These are phyloP conservation scores for Cymodocea nodosa DNA, from an alignment of 116 monocot species.

Conservation along the genomic window DNA sequence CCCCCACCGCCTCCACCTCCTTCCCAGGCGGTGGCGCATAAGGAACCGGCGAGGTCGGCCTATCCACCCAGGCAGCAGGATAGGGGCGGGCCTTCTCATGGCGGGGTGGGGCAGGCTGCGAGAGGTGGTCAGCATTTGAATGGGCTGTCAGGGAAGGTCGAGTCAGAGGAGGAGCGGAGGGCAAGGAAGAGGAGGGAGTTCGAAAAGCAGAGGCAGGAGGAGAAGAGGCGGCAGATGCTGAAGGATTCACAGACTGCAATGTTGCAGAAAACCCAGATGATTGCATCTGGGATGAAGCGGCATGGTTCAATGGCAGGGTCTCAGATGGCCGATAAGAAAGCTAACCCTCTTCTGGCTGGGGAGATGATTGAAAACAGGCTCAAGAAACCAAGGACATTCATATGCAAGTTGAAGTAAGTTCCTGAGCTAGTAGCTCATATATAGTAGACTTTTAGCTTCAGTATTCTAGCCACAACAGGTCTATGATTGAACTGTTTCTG, in stretches of 20 bases:
- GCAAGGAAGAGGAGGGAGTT: constrained; percentile 64
- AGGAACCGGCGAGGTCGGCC: constrained; percentile 7
- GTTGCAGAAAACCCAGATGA: constrained; percentile 54
- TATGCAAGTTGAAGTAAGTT: constrained; percentile 88
- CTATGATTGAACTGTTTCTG: too few species aligned
- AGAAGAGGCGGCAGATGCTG: constrained; percentile 49
- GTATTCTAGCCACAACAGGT: too few species aligned
- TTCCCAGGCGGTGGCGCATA: constrained; percentile 4
- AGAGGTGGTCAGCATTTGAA: not conserved
- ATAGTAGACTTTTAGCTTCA: too few species aligned
- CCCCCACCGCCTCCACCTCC: constrained; percentile 10
- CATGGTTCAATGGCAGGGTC: constrained; percentile 44
- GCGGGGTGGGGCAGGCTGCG: not conserved
- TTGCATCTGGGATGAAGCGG: constrained; percentile 18
- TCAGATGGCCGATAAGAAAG: constrained; percentile 27
- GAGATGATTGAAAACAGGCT: constrained; percentile 72
- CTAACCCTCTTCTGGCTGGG: constrained; percentile 31
- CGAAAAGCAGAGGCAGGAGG: constrained; percentile 75
- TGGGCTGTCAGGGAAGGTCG: constrained; percentile 25
- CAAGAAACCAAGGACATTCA: constrained; percentile 85
- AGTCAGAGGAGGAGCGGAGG: constrained; percentile 86
- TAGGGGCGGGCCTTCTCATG: constrained; percentile 1
- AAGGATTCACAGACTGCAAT: constrained; percentile 74
- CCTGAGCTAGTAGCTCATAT: not conserved
- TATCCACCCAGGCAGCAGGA: constrained; percentile 10